Evolutionary conservation across 768 basidiomycete genomes (phyloP), one percentile per base, ranked within the genome.

Genomic region (Lyophyllum atratum): DNA sequence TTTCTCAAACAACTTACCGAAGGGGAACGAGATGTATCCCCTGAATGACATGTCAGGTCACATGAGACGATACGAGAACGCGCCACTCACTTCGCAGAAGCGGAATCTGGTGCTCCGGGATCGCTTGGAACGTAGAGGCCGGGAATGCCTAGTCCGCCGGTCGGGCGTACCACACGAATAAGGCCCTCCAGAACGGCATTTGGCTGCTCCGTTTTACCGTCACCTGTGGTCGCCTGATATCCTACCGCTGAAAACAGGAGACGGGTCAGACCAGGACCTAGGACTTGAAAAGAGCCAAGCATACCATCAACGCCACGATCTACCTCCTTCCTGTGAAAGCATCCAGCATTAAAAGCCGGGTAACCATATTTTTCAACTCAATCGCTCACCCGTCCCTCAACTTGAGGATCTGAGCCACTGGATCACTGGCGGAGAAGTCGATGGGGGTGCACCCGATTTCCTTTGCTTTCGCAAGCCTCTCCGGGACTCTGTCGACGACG

Each of bases 71-170:
- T 46, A n/a, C 29, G 37, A 39, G 12, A 34, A 44, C 21, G 28
- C 12, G n/a, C 26, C n/a, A 67, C 72, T 33, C 61, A 80, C 77
- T 80, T 80, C 1, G 79, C 78, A 14, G 79, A 70, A 49, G 80
- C 79, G 17, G 76, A 74, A 61, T 82, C 80, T 10, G 80, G 80
- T 17, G 82, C 83, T 17, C 82, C 82, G 1, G 83, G 83, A 60
- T 84, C 83, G 53, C 74, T 79, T 17, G 82, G 81, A 5, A 85
- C 83, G 56, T 83, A 83, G 5, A 84, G 65, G 1, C 83, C 82
- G 0, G 83, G 83, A 58, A 84, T 80, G 2, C 83, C 83, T n/a
- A 85, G 70, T 6, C 83, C 82, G 1, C 82, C 83, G 19, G 81
- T 82, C 14, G 82, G 77, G 26, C 80, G 76, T 1, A 82, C 80